Evolutionary conservation across 2,329 filamentous ascomycete genomes (phyloP).

Genomic region (Nemania sp.): DNA sequence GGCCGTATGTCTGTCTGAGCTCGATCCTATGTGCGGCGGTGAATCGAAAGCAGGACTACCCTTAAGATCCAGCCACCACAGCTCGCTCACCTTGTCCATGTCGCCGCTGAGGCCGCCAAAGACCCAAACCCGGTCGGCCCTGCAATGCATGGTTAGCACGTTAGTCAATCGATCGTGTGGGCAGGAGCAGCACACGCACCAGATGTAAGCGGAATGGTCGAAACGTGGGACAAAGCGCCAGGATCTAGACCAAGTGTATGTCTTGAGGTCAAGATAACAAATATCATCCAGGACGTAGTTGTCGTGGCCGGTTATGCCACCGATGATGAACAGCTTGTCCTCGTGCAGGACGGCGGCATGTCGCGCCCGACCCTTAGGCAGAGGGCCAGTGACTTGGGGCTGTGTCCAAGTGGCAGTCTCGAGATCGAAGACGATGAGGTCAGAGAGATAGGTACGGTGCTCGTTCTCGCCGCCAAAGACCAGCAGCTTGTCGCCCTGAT

Average conservation of each 20-base stretch:
- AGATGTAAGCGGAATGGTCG: conserved; percentile 93
- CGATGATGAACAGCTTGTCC: conserved; percentile 93
- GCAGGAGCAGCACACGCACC: conserved; percentile 48
- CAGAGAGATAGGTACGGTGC: conserved; percentile 90
- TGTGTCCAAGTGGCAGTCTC: conserved; percentile 95
- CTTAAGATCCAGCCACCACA: conserved; percentile 97
- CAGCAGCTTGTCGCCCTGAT: conserved; percentile 91
- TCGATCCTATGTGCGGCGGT: conserved; percentile 57
- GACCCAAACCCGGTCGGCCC: conserved; percentile 87
- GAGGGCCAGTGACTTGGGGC: conserved; percentile 79
- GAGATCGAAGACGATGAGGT: conserved; percentile 94
- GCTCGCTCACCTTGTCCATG: conserved; percentile 94
- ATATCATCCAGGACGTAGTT: conserved; percentile 94
- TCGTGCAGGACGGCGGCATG: conserved; percentile 95
- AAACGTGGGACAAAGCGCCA: conserved; percentile 96
- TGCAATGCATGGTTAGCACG: conserved; percentile 32
- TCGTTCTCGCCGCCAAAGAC: conserved; percentile 99
- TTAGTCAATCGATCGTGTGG: neutral
- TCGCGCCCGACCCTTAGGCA: conserved; percentile 86
- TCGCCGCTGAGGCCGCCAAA: conserved; percentile 93
- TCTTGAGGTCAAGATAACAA: conserved; percentile 94
- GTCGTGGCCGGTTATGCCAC: conserved; percentile 91
- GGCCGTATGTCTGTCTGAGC: conserved; percentile 51
- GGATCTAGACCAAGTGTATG: conserved; percentile 93
- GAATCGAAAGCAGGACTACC: conserved; percentile 84